Evolutionary conservation across 2,329 filamentous ascomycete genomes (phyloP).

Genomic region (Monosporascus sp.): DNA sequence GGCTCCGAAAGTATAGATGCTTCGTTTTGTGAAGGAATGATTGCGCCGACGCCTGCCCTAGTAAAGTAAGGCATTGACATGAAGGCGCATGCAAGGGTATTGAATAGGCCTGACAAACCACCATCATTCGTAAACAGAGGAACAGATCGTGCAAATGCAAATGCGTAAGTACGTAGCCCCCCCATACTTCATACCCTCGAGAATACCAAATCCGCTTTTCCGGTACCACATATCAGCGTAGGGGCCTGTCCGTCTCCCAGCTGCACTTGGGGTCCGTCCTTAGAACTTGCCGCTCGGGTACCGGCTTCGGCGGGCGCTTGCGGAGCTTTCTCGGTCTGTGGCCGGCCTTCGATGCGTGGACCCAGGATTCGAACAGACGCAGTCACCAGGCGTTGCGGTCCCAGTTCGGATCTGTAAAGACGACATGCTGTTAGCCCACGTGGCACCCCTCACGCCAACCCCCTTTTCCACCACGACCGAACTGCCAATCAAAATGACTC

Average conservation of each 20-base stretch:
- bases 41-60: no score
- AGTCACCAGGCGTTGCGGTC: constrained; percentile 82
- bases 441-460: background rate
- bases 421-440: constrained; percentile 9
- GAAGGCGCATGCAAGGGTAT: no score
- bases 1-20: no score
- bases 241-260: constrained; percentile 15
- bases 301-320: constrained; percentile 31
- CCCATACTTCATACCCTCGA: no score
- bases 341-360: constrained; percentile 15
- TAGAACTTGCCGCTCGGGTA: constrained; percentile 22
- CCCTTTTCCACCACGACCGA: background rate
- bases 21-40: no score
- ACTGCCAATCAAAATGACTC: constrained; percentile 23
- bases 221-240: background rate
- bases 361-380: constrained; percentile 28
- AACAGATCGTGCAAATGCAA: no score
- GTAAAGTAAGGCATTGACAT: no score
- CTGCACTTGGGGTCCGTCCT: constrained; percentile 12
- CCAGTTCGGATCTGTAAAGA: constrained; percentile 69
- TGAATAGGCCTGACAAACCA: no score
- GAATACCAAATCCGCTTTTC: no score
- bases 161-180: no score
- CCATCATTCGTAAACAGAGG: no score
- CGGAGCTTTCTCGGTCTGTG: constrained; percentile 36